phyloP scores from a whole-genome alignment of 768 basidiomycete genomes.

The Xerocomus potaroensis region DNA sequence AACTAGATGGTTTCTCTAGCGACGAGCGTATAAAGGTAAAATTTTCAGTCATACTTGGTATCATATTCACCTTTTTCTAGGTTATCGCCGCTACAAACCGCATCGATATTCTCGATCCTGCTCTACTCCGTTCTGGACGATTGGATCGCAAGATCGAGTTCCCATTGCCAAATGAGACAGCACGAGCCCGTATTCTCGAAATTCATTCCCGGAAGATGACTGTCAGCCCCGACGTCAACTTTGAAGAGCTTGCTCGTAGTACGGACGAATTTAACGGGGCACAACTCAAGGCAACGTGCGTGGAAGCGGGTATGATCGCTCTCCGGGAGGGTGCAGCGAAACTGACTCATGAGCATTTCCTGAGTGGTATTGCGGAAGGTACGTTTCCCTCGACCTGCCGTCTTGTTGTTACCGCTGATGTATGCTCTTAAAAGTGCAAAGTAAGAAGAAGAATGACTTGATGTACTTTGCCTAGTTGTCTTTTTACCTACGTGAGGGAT shows the following conservation, averaged over 20 bases:
- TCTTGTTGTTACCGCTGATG: slow-evolving; percentile 13
- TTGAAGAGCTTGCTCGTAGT: slow-evolving; percentile 91
- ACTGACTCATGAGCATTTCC: slow-evolving; percentile 91
- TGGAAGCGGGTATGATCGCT: slow-evolving; percentile 99
- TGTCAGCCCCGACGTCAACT: slow-evolving; percentile 84
- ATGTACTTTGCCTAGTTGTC: slow-evolving; percentile 79
- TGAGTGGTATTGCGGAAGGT: slow-evolving; percentile 89
- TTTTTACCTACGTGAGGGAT: neutral
- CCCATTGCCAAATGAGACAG: slow-evolving; percentile 92
- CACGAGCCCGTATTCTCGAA: slow-evolving; percentile 93
- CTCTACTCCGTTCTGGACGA: slow-evolving; percentile 95
- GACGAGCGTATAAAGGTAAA: slow-evolving; percentile 94
- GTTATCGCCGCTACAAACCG: slow-evolving; percentile 99
- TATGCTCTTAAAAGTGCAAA: slow-evolving; percentile 74
- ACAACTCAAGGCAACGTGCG: slow-evolving; percentile 95
- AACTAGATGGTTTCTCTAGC: slow-evolving; percentile 95
- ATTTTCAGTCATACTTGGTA: neutral
- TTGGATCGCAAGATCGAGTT: slow-evolving; percentile 99
- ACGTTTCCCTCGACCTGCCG: slow-evolving; percentile 20
- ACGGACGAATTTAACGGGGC: slow-evolving; percentile 99
- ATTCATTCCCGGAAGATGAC: slow-evolving; percentile 98
- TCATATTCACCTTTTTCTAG: slow-evolving; percentile 35
- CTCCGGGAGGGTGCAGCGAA: slow-evolving; percentile 87
- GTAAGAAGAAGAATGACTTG: slow-evolving; percentile 99
- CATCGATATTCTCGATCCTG: slow-evolving; percentile 97